phyloP scores from a whole-genome alignment of 768 basidiomycete genomes.

The Mycena amicta region DNA sequence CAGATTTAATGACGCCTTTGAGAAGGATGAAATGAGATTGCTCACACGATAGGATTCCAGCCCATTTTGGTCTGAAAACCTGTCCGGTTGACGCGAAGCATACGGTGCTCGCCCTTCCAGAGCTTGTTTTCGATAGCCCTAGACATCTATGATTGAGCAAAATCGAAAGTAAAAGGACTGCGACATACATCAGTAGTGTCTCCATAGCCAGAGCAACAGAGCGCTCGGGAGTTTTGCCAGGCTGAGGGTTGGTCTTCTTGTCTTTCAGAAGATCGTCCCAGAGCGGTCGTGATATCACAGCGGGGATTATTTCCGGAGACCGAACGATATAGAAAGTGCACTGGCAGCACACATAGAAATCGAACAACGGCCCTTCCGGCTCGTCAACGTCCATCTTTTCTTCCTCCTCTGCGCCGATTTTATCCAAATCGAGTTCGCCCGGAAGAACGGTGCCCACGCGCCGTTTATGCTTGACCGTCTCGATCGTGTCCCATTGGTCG shows the following conservation, averaged over 20 bases:
- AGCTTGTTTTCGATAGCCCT: slow-evolving; percentile 74
- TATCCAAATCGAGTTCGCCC: slow-evolving; percentile 46
- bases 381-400: slow-evolving; percentile 39
- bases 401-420: slow-evolving; percentile 37
- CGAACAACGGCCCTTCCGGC: slow-evolving; percentile 58
- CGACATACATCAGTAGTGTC: slow-evolving; percentile 60
- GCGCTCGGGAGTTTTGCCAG: slow-evolving; percentile 56
- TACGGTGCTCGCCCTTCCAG: slow-evolving; percentile 69
- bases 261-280: slow-evolving; percentile 68
- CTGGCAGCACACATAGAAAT: slow-evolving; percentile 85
- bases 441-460: slow-evolving; percentile 41
- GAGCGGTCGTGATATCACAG: slow-evolving; percentile 64
- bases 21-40: slow-evolving; percentile 3
- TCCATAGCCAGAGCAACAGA: slow-evolving; percentile 62
- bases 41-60: slow-evolving; percentile 64
- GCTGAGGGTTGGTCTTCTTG: slow-evolving; percentile 58
- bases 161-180: no score
- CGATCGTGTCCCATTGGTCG: slow-evolving; percentile 61
- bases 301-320: slow-evolving; percentile 65
- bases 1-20: slow-evolving; percentile 2
- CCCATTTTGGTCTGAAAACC: slow-evolving; percentile 68
- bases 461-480: slow-evolving; percentile 54
- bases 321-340: slow-evolving; percentile 76
- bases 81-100: slow-evolving; percentile 53
- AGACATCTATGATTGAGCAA: no score